phyloP scores from a whole-genome alignment of 345 rosid genomes.

The Brassica cretica region DNA sequence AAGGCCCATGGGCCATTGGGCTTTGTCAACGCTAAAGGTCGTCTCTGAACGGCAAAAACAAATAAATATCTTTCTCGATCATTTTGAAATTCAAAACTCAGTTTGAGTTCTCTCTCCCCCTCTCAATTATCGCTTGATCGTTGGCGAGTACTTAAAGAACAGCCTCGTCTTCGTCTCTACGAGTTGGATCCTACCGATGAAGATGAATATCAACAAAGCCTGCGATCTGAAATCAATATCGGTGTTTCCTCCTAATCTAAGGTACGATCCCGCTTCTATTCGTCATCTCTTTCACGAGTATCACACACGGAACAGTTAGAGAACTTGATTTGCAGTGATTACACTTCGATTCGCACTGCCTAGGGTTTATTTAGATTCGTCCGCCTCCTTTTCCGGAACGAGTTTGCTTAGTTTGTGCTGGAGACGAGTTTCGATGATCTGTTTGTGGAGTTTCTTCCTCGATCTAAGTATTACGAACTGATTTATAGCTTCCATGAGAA shows the following conservation, averaged over 20 bases:
- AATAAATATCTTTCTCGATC: background rate
- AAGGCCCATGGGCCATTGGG: background rate
- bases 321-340: background rate
- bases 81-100: background rate
- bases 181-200: constrained; percentile 44
- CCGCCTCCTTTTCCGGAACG: background rate
- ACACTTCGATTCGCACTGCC: background rate
- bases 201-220: constrained; percentile 90
- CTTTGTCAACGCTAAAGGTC: background rate
- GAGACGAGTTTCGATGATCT: constrained; percentile 12
- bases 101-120: background rate
- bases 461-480: background rate
- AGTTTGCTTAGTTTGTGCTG: background rate
- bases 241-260: constrained; percentile 80
- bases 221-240: constrained; percentile 87
- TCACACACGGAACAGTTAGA: background rate
- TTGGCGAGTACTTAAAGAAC: background rate
- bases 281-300: background rate
- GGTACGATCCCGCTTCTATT: constrained; percentile 46
- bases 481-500: background rate
- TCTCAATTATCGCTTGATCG: background rate
- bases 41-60: background rate
- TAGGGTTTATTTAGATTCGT: background rate
- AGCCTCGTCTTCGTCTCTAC: background rate
- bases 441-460: background rate